Percentiles rank a stretch among this genome's conserved stretches.
Conservation (phyloP, 129 eudicot genomes). For the Tagetes patula region DNA sequence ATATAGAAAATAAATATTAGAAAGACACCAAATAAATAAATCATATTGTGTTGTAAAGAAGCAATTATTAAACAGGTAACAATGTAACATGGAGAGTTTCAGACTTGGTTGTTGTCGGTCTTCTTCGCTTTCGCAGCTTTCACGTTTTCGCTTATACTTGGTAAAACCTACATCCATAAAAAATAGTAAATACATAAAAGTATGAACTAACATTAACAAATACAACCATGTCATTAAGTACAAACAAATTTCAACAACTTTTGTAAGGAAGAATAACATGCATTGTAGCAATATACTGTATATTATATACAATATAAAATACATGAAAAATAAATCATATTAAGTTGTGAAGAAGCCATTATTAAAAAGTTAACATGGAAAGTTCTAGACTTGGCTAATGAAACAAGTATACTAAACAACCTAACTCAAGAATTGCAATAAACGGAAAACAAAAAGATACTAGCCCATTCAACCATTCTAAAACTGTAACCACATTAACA, state of each 20-base stretch:
- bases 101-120: too few relatives aligned
- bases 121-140: constrained; percentile 4
- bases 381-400: background rate
- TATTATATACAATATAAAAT: constrained; percentile 16
- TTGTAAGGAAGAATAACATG: background rate
- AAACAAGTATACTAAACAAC: background rate
- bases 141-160: constrained; percentile 23
- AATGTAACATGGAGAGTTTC: too few relatives aligned
- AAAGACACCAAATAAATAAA: too few relatives aligned
- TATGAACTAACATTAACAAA: background rate
- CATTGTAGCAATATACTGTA: constrained; percentile 9
- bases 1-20: too few relatives aligned
- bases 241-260: background rate
- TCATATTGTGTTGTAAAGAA: too few relatives aligned
- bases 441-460: background rate
- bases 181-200: background rate
- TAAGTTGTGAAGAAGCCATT: background rate
- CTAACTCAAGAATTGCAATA: background rate
- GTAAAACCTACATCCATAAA: constrained; percentile 22
- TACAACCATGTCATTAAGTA: constrained; percentile 7
- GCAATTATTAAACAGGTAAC: too few relatives aligned
- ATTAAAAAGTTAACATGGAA: background rate
- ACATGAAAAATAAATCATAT: constrained; percentile 11
- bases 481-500: background rate
- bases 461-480: background rate